A percentile compares a stretch with the other conserved stretches of the same genome.
Conservation (phyloP, 2,329 filamentous ascomycete genomes). For the Alternaria gansuensis region DNA sequence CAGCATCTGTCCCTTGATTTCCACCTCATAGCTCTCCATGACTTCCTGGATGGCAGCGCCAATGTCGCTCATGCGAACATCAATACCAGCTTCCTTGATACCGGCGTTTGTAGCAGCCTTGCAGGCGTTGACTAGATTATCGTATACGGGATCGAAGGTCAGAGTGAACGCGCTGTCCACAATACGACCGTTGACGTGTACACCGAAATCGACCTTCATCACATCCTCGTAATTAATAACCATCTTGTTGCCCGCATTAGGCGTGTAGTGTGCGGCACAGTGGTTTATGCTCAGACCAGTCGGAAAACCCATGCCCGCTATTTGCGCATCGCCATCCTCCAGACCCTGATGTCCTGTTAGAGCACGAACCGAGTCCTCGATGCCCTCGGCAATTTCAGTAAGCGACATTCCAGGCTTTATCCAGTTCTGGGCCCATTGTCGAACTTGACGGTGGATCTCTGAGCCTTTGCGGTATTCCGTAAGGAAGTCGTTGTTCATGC, state of each 20-base stretch:
- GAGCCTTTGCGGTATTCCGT: slow-evolving; percentile 83
- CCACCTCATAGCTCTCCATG: slow-evolving; percentile 93
- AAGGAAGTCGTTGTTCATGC: slow-evolving; percentile 80
- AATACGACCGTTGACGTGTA: slow-evolving; percentile 75
- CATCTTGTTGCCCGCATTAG: slow-evolving; percentile 85
- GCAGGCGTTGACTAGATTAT: slow-evolving; percentile 71
- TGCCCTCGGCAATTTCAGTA: slow-evolving; percentile 85
- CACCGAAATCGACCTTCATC: slow-evolving; percentile 77
- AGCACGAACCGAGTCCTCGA: slow-evolving; percentile 81
- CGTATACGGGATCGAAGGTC: slow-evolving; percentile 73
- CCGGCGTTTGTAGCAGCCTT: slow-evolving; percentile 77
- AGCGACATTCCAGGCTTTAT: slow-evolving; percentile 83
- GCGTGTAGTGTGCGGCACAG: slow-evolving; percentile 85
- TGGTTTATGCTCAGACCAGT: slow-evolving; percentile 85
- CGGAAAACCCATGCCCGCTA: slow-evolving; percentile 86
- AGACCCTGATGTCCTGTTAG: slow-evolving; percentile 79
- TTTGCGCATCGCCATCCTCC: slow-evolving; percentile 78
- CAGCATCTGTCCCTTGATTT: slow-evolving; percentile 79
- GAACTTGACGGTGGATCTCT: slow-evolving; percentile 89
- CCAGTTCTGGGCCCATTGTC: slow-evolving; percentile 80
- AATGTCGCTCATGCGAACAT: slow-evolving; percentile 86
- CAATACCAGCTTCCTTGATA: slow-evolving; percentile 87
- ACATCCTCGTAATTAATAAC: slow-evolving; percentile 72
- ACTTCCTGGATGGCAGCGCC: slow-evolving; percentile 85
- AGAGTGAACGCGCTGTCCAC: slow-evolving; percentile 77